Base-by-base conservation (phyloP, 2,329 filamentous ascomycete species). In the Dryadomyces quercus-mongolicae region DNA sequence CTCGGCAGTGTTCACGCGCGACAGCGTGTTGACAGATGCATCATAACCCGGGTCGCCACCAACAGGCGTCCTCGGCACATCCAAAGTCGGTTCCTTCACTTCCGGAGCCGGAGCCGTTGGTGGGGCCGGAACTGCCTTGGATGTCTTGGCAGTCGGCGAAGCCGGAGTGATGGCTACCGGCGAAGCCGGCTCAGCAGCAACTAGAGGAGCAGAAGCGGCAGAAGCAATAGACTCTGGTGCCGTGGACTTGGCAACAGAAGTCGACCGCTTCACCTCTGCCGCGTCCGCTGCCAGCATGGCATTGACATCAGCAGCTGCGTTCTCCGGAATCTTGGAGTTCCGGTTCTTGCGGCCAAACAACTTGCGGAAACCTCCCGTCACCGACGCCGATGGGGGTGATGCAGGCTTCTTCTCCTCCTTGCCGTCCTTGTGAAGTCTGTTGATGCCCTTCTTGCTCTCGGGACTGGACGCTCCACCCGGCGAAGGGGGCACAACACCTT, bases 291-390 rank as follows among this genome's bases (percentile, higher is more conserved):
- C 73, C 60, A 76, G 74, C 72, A 77, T 76, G 62, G 63, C 71
- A 65, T 71, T 78, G 58, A 75, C 67, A 61, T 77, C 76, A 57
- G 67, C 68, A 55, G 71, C 71, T 42, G 78, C 74, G 56, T 76
- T 75, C 1, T 81, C 77, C 8, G 74, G 75, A 21, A 76, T 62
- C 67, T 78, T 85, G 40, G 76, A 83, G 56, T 69, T 63, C 56
- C 77, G 72, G 62, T 82, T 82, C 68, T 81, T 85, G 60, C 81
- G 77, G 49, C 75, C 75, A 62, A 87, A 86, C 45, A 87, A 71
- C 67, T 84, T 85, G 58, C 77, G 78, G 60, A 87, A 74, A 16
- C 81, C 79, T 36, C 71, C 71, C 44, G 64, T 60, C 10, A 54
- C 43, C 1, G 58, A 43, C 34, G 47, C 5, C 25, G 58, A 25